These are phyloP conservation scores for Neostapfia colusana DNA, from an alignment of 176 grass and related monocot species.

Conservation along the genomic window DNA sequence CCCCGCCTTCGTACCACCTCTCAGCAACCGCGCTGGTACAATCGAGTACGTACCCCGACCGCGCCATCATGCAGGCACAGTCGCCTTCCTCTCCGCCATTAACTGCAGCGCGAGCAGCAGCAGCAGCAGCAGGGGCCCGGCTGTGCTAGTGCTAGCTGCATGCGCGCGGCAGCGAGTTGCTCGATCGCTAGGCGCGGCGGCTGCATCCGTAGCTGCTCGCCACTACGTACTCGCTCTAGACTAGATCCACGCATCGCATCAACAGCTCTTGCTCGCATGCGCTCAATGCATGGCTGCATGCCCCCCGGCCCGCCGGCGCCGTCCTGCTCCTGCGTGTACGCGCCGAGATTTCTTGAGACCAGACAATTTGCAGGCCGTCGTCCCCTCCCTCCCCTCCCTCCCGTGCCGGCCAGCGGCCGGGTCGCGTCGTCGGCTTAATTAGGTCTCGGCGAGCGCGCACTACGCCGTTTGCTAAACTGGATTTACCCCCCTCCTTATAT, in stretches of 20 bases:
- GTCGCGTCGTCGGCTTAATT: background rate
- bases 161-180: constrained; percentile 1
- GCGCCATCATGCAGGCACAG: constrained; percentile 44
- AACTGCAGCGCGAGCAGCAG: constrained; percentile 23
- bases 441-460: background rate
- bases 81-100: constrained; percentile 38
- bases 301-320: background rate
- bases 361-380: constrained; percentile 35
- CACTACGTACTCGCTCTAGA: background rate
- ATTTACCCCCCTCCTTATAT: constrained; percentile 33
- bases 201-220: background rate
- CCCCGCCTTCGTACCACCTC: constrained; percentile 21
- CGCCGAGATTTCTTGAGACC: constrained; percentile 38
- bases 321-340: too few relatives aligned
- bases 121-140: background rate
- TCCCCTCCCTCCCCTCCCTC: background rate
- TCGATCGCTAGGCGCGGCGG: background rate
- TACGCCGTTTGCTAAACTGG: constrained; percentile 27
- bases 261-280: constrained; percentile 30
- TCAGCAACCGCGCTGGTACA: constrained; percentile 4
- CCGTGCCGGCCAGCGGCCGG: constrained; percentile 24
- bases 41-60: constrained; percentile 31
- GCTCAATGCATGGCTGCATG: constrained; percentile 13
- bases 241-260: constrained; percentile 32
- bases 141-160: background rate